Evolutionary conservation across 1,139 yeast species (phyloP).

Genomic region (Debaryomyces udenii): DNA sequence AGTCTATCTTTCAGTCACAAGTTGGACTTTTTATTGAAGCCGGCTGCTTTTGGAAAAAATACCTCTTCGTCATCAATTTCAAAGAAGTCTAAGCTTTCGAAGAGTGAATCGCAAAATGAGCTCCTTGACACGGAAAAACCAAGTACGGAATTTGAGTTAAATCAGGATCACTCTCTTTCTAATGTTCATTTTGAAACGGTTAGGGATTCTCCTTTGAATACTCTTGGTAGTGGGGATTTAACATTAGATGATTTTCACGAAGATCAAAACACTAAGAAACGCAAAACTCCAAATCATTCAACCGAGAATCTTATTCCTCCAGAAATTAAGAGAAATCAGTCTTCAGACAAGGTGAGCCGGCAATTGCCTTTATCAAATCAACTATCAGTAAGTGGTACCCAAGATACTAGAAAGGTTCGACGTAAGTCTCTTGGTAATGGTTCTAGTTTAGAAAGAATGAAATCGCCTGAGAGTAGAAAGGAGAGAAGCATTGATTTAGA

Average conservation of each 20-base stretch:
- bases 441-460: slow-evolving; percentile 14
- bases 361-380: slow-evolving; percentile 19
- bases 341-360: slow-evolving; percentile 25
- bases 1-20: slow-evolving; percentile 19
- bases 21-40: slow-evolving; percentile 23
- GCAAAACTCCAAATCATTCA: slow-evolving; percentile 22
- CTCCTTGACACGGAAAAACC: slow-evolving; percentile 8
- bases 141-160: background rate
- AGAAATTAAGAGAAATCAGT: slow-evolving; percentile 20
- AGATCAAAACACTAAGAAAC: slow-evolving; percentile 14
- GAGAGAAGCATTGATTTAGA: slow-evolving; percentile 2
- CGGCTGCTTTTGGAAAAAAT: slow-evolving; percentile 16
- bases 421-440: slow-evolving; percentile 23
- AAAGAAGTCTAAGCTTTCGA: slow-evolving; percentile 3
- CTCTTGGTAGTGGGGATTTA: slow-evolving; percentile 75
- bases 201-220: slow-evolving; percentile 56
- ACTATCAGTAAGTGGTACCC: slow-evolving; percentile 19
- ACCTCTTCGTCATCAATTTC: slow-evolving; percentile 11
- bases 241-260: slow-evolving; percentile 58
- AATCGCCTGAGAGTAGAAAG: slow-evolving; percentile 8
- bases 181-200: slow-evolving; percentile 60
- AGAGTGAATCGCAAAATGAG: slow-evolving; percentile 7
- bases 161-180: slow-evolving; percentile 18
- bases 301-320: slow-evolving; percentile 20
- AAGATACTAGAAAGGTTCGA: slow-evolving; percentile 24